Evolutionary conservation across 78 protist genomes (phyloP).

Genomic region (Bigelowiella natans): DNA sequence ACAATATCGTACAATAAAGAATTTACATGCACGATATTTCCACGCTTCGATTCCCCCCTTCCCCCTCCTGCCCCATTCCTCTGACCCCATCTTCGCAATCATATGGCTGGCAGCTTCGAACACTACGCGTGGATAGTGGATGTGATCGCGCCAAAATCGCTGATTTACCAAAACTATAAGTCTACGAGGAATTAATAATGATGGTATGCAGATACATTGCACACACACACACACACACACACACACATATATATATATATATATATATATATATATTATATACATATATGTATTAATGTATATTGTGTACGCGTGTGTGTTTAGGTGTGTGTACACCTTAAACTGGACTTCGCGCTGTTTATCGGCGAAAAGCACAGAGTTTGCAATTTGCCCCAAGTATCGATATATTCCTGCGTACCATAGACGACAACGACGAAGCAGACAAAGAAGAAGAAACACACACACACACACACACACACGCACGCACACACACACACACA

Average conservation of each 20-base stretch:
- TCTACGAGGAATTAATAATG: neutral
- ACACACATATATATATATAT: neutral
- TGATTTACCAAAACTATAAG: neutral
- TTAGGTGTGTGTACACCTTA: neutral
- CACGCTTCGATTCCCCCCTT: too few relatives aligned
- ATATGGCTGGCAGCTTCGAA: neutral
- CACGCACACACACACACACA: too few relatives aligned
- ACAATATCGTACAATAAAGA: too few relatives aligned
- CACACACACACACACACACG: too few relatives aligned
- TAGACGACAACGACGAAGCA: too few relatives aligned
- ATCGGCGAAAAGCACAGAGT: neutral
- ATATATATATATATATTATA: neutral
- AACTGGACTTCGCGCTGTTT: neutral
- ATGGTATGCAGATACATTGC: neutral
- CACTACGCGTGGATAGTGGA: neutral
- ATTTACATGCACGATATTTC: too few relatives aligned
- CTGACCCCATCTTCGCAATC: neutral
- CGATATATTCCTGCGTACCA: neutral
- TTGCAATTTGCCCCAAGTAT: neutral
- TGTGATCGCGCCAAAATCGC: neutral
- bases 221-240: neutral
- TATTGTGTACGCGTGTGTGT: neutral
- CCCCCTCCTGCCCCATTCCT: too few relatives aligned
- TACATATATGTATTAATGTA: neutral
- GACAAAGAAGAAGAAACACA: too few relatives aligned